These are phyloP conservation scores for Fusarium longipes DNA, from an alignment of 2,329 filamentous ascomycete genomes.

Conservation along the genomic window DNA sequence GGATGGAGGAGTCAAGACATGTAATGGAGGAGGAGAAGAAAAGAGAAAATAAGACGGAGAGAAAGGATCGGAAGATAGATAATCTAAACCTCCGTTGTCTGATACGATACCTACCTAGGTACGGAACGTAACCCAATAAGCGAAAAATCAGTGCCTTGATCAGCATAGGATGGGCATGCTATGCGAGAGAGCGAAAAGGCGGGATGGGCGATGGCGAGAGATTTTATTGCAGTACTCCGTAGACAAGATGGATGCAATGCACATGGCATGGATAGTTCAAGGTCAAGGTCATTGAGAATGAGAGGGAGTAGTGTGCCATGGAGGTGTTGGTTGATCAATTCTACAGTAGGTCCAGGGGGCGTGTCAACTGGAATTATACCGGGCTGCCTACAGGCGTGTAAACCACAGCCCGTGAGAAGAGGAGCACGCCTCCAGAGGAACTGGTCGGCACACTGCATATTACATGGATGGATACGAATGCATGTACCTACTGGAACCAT, in stretches of 20 bases:
- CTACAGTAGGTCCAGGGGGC: conserved; percentile 4
- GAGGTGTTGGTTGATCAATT: not conserved
- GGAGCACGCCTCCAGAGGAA: conserved; percentile 11
- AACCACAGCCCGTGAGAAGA: not conserved
- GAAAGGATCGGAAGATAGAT: not conserved
- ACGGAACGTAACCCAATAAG: conserved; percentile 20
- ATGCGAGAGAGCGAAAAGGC: conserved; percentile 33
- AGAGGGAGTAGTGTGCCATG: not conserved
- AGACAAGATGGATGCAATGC: conserved; percentile 20
- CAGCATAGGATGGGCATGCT: conserved; percentile 1
- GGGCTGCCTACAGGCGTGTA: not conserved
- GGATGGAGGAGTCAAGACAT: not conserved
- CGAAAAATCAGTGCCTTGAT: conserved; percentile 18
- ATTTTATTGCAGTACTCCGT: conserved; percentile 38
- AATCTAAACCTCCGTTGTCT: conserved; percentile 8
- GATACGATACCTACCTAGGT: too few species aligned
- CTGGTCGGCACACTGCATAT: conserved; percentile 24
- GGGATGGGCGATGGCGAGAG: conserved; percentile 38
- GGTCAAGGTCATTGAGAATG: conserved; percentile 14
- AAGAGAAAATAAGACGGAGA: conserved; percentile 9
- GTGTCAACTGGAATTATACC: not conserved
- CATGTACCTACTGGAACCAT: conserved; percentile 8
- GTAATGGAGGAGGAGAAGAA: not conserved
- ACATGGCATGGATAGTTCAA: conserved; percentile 24
- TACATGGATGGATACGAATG: conserved; percentile 8